Evolutionary conservation across 192 early-diverging fungal genomes (phyloP), one percentile per base, ranked within the genome.

Genomic region (Gaertneriomyces sp.): DNA sequence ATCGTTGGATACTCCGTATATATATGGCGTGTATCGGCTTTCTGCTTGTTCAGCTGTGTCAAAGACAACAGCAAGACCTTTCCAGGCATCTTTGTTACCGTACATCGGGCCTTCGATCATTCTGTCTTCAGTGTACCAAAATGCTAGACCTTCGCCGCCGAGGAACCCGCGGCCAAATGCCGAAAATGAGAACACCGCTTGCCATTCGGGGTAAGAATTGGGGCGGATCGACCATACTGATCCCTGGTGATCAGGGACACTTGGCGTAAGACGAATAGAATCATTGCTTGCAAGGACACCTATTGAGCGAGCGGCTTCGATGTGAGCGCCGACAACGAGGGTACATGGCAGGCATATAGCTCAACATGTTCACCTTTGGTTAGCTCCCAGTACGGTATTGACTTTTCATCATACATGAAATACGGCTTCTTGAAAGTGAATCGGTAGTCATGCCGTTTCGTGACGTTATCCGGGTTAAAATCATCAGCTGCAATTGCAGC

Each of bases 61-160:
- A 66, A 91, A 80, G 57, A 86, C 79, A 43, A 92, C 52, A 11
- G 78, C 84, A 41, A 90, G 25, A 66, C 77, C 90, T 19, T 79
- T 64, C 83, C 84, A 92, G 17, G 78, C 66, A 72, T 92, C 89
- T 58, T 80, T 74, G 49, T 61, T 79, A 12, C 89, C 89, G 77
- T 81, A 86, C 14, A 90, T 69, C 16, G 83, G 81, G 0, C 89
- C 91, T 11, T 66, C 71, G 6, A 73, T 60, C 45, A 20, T 60
- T 38, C 25, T 56, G 17, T 74, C 85, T 52, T 86, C 74, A 0
- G 88, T 83, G 63, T 93, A 93, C 91, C 91, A 93, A 56, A 93
- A 84, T 25, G 88, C 91, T 5, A 93, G 58, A 0, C 91, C 91
- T 38, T 86, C 77, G 17, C 88, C 90, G 38, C 91, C 91, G 39